Percentiles rank a stretch among this genome's conserved stretches.
Conservation (phyloP, 2,329 filamentous ascomycete species). For the Neonectria magnoliae region DNA sequence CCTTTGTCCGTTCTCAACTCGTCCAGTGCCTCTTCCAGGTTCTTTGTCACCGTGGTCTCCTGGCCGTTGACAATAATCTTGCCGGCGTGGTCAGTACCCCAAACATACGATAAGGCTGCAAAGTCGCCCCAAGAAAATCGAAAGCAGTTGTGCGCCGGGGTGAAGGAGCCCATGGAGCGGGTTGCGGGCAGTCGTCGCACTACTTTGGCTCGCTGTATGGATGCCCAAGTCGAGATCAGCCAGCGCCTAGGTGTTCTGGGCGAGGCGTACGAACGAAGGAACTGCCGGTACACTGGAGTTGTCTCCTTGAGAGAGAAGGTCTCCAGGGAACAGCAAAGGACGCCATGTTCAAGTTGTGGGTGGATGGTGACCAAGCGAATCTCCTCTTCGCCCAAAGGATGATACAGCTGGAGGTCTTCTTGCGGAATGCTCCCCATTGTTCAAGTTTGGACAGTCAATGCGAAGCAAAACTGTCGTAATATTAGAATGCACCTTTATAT, state of each 20-base stretch:
- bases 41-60: slow-evolving; percentile 21
- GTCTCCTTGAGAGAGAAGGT: slow-evolving; percentile 15
- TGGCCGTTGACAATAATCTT: slow-evolving; percentile 17
- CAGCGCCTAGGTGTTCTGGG: slow-evolving; percentile 10
- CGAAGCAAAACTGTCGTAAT: neutral
- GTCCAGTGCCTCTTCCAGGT: slow-evolving; percentile 17
- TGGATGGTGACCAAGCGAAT: slow-evolving; percentile 18
- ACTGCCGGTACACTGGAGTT: slow-evolving; percentile 7
- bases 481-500: neutral
- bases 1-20: slow-evolving; percentile 8
- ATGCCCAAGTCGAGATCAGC: slow-evolving; percentile 19
- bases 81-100: slow-evolving; percentile 17
- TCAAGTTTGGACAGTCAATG: too few relatives aligned
- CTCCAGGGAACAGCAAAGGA: slow-evolving; percentile 19
- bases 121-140: slow-evolving; percentile 22
- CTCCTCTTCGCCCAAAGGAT: slow-evolving; percentile 9
- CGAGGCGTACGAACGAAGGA: slow-evolving; percentile 12
- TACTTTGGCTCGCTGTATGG: slow-evolving; percentile 11
- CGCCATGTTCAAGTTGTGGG: neutral
- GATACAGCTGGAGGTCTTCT: neutral
- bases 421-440: neutral
- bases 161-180: slow-evolving; percentile 17
- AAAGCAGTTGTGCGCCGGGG: slow-evolving; percentile 3
- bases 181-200: slow-evolving; percentile 4
- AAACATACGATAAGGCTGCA: slow-evolving; percentile 17